Conservation (phyloP, 2,329 filamentous ascomycete genomes). For the Colletotrichum nymphaeae region DNA sequence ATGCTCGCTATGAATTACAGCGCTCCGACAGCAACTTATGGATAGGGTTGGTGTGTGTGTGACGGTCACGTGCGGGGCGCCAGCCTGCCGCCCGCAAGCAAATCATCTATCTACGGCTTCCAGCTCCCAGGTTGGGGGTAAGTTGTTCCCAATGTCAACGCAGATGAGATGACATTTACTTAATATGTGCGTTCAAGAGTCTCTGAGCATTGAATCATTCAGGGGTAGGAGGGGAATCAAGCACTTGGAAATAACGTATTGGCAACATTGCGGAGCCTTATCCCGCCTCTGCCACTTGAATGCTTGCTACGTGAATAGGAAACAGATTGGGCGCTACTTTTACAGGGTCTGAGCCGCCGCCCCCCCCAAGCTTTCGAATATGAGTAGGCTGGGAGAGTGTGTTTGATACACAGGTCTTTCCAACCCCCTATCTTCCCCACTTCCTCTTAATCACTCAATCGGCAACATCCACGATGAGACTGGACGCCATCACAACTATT, state of each 20-base stretch:
- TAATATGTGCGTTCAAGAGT: too few relatives aligned
- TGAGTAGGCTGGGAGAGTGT: not conserved
- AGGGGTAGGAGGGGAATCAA: too few relatives aligned
- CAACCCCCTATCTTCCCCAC: not conserved
- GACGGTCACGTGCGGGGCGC: slow-evolving; percentile 16
- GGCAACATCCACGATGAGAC: slow-evolving; percentile 27
- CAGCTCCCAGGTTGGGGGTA: too few relatives aligned
- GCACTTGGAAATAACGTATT: too few relatives aligned
- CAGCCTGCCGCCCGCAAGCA: too few relatives aligned
- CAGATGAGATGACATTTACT: too few relatives aligned
- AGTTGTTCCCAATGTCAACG: too few relatives aligned
- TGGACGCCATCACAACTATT: slow-evolving; percentile 16
- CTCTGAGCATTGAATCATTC: too few relatives aligned
- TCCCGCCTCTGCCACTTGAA: not conserved
- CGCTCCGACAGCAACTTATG: not conserved
- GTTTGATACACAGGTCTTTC: not conserved
- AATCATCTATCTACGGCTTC: too few relatives aligned
- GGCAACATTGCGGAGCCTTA: too few relatives aligned
- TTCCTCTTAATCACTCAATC: slow-evolving; percentile 1
- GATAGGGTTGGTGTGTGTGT: not conserved
- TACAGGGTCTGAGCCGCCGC: not conserved
- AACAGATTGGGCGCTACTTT: not conserved
- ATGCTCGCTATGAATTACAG: not conserved
- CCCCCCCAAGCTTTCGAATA: not conserved
- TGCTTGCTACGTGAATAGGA: not conserved